Evolutionary conservation across 2,329 filamentous ascomycete species (phyloP).

Genomic region (Pestalotiopsis sp.): DNA sequence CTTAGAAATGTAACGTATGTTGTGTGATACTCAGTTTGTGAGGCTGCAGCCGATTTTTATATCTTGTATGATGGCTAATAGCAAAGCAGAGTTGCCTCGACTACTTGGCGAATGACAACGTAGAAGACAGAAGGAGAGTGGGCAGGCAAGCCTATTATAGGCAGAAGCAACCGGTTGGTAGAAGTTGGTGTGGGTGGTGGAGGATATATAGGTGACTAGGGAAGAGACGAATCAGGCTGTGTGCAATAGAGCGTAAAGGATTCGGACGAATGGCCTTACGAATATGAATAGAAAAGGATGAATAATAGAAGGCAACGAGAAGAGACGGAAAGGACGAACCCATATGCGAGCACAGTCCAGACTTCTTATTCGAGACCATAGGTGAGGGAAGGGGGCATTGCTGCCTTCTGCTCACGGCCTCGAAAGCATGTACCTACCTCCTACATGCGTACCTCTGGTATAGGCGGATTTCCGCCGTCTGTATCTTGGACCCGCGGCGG

Average conservation of each 20-base stretch:
- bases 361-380: constrained; percentile 9
- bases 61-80: not conserved
- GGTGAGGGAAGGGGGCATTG: constrained; percentile 12
- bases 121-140: not conserved
- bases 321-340: not conserved
- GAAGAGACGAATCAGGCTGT: constrained; percentile 3
- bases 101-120: not conserved
- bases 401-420: constrained; percentile 12
- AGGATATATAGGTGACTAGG: constrained; percentile 14
- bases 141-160: constrained; percentile 9
- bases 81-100: not conserved
- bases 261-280: not conserved
- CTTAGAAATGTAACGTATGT: not conserved
- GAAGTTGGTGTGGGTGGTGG: constrained; percentile 7
- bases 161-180: not conserved
- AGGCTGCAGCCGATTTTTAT: constrained; percentile 6
- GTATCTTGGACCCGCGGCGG: not conserved
- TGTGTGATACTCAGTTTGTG: constrained; percentile 8
- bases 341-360: constrained; percentile 8
- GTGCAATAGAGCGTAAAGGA: constrained; percentile 8
- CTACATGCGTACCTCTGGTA: not conserved
- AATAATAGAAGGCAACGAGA: not conserved
- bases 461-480: not conserved
- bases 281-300: constrained; percentile 4
- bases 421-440: not conserved